Conservation (phyloP, 148 eudicot species). For the Diospyros kaki region DNA sequence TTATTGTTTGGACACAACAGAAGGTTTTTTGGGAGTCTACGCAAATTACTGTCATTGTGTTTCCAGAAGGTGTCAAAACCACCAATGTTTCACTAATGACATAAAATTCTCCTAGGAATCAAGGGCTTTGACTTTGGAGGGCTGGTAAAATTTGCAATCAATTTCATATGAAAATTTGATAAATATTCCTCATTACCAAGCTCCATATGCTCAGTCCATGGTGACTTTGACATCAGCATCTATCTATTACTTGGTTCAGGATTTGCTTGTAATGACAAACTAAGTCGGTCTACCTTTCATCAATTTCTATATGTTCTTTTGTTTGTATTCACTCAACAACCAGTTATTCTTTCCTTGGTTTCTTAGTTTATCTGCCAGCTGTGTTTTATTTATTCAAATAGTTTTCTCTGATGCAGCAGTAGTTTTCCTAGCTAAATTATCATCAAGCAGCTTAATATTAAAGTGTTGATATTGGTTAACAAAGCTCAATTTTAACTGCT, state of each 20-base stretch:
- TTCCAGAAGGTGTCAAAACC: constrained; percentile 7
- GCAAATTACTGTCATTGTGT: not conserved
- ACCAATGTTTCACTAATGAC: not conserved
- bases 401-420: not conserved
- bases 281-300: not conserved
- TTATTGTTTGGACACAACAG: not conserved
- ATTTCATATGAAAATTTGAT: not conserved
- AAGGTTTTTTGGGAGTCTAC: too few relatives aligned
- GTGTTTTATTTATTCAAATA: not conserved
- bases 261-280: not conserved
- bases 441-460: not conserved
- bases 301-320: too few relatives aligned
- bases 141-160: not conserved
- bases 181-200: not conserved
- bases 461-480: not conserved
- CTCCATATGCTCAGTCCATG: not conserved
- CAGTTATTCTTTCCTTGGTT: too few relatives aligned
- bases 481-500: not conserved
- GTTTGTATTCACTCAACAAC: too few relatives aligned
- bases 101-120: not conserved
- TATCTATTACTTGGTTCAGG: not conserved
- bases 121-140: not conserved
- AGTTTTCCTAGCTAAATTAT: not conserved
- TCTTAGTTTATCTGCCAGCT: not conserved
- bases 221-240: not conserved